phyloP scores from a whole-genome alignment of 345 rosid species.

The Aquilaria malaccensis region DNA sequence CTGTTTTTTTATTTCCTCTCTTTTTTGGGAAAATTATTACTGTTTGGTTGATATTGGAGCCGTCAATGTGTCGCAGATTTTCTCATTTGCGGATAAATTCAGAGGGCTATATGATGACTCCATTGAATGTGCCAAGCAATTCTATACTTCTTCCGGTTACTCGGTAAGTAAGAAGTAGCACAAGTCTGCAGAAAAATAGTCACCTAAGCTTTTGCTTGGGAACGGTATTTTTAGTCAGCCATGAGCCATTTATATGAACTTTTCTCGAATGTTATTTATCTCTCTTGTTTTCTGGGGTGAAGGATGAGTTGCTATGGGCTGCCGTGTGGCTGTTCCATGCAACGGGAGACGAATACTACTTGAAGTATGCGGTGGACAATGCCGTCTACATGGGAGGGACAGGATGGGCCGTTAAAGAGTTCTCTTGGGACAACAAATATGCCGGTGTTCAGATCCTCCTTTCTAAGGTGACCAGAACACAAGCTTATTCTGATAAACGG shows the following conservation, averaged over 20 bases:
- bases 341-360: conserved; percentile 53
- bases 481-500: neutral
- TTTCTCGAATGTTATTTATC: neutral
- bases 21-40: neutral
- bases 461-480: conserved; percentile 38
- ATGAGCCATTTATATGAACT: neutral
- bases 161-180: conserved; percentile 22
- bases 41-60: neutral
- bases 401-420: conserved; percentile 82
- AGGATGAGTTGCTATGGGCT: conserved; percentile 93
- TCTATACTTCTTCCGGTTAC: conserved; percentile 55
- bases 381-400: conserved; percentile 82
- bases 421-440: conserved; percentile 93
- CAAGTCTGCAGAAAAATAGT: neutral
- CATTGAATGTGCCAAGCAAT: conserved; percentile 37
- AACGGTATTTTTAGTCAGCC: too few relatives aligned
- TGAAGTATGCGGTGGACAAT: conserved; percentile 58
- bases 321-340: conserved; percentile 74
- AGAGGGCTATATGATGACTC: conserved; percentile 63
- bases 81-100: conserved; percentile 51
- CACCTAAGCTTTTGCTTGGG: too few relatives aligned
- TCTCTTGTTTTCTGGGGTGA: neutral
- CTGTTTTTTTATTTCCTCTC: neutral
- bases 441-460: conserved; percentile 86
- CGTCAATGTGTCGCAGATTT: conserved; percentile 33